phyloP scores from a whole-genome alignment of 2,329 filamentous ascomycete genomes.

The Pseudocercospora musae region DNA sequence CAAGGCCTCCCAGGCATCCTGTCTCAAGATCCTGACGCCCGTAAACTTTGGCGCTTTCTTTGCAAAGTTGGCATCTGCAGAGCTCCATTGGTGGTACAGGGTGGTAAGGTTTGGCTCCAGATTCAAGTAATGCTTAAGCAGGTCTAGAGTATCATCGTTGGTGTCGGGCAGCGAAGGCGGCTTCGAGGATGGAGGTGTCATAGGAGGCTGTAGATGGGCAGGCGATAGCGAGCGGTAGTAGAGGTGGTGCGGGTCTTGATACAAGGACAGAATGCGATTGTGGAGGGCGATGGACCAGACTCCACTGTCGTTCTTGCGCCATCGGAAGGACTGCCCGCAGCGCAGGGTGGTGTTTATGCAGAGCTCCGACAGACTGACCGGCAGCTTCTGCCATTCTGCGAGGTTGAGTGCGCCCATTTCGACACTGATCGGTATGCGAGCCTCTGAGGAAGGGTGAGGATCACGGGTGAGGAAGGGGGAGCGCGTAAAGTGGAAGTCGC shows the following conservation, averaged over 20 bases:
- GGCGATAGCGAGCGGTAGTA: constrained; percentile 72
- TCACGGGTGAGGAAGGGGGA: too few relatives aligned
- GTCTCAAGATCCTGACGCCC: constrained; percentile 85
- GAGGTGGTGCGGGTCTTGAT: constrained; percentile 73
- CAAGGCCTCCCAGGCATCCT: constrained; percentile 94
- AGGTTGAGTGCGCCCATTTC: constrained; percentile 47
- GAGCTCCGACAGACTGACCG: constrained; percentile 76
- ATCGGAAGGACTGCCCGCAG: constrained; percentile 92
- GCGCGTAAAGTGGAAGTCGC: background rate
- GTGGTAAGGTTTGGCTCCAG: constrained; percentile 69
- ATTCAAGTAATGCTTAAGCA: constrained; percentile 85
- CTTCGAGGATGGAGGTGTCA: constrained; percentile 40
- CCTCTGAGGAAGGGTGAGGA: too few relatives aligned
- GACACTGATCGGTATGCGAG: too few relatives aligned
- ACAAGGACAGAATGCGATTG: constrained; percentile 79
- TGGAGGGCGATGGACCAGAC: constrained; percentile 89
- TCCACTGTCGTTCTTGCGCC: constrained; percentile 74
- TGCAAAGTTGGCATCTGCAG: constrained; percentile 80
- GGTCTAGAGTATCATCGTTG: constrained; percentile 65
- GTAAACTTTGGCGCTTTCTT: constrained; percentile 82
- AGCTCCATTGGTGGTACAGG: constrained; percentile 85
- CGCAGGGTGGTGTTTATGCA: constrained; percentile 92
- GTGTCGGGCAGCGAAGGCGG: constrained; percentile 33
- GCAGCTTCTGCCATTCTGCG: constrained; percentile 84
- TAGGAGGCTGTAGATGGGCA: constrained; percentile 35